A percentile compares a stretch with the other conserved stretches of the same genome.
These are phyloP conservation scores for Saposhnikovia divaricata DNA, from an alignment of 129 eudicot species.

Conservation along the genomic window DNA sequence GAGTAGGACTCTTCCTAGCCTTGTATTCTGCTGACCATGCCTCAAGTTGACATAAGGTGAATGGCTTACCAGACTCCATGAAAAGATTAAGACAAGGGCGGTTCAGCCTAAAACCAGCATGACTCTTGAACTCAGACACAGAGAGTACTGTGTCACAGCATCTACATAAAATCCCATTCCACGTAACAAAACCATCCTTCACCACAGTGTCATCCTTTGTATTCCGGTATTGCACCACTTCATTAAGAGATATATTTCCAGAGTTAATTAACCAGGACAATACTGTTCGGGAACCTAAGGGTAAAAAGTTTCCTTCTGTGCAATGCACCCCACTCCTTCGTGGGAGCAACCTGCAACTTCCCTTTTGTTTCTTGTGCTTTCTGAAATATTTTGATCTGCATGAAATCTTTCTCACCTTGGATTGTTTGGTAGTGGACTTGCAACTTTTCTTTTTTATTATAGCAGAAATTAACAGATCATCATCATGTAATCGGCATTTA, in stretches of 20 bases:
- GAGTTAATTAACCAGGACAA: conserved; percentile 68
- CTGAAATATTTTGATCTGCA: conserved; percentile 33
- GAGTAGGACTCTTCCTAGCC: conserved; percentile 48
- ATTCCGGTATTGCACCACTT: conserved; percentile 61
- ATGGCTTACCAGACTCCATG: conserved; percentile 81
- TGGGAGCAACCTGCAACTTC: conserved; percentile 75
- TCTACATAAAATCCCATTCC: conserved; percentile 62
- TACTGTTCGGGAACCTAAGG: conserved; percentile 51
- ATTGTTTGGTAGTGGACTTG: conserved; percentile 25
- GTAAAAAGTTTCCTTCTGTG: conserved; percentile 47
- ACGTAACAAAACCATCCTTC: conserved; percentile 62
- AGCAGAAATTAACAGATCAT: conserved; percentile 83
- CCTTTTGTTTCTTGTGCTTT: conserved; percentile 62
- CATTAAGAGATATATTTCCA: conserved; percentile 56
- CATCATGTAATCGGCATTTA: conserved; percentile 48
- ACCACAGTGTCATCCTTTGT: conserved; percentile 58
- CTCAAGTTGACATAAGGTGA: conserved; percentile 78
- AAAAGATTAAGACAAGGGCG: conserved; percentile 67
- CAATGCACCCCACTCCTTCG: conserved; percentile 42
- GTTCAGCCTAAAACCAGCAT: conserved; percentile 55
- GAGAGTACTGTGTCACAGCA: conserved; percentile 68
- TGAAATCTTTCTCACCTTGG: conserved; percentile 15
- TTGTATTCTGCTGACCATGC: conserved; percentile 97
- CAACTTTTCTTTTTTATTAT: conserved; percentile 42
- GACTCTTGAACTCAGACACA: conserved; percentile 63